Evolutionary conservation across 106 monocot species (phyloP).

Genomic region (Allium fistulosum): DNA sequence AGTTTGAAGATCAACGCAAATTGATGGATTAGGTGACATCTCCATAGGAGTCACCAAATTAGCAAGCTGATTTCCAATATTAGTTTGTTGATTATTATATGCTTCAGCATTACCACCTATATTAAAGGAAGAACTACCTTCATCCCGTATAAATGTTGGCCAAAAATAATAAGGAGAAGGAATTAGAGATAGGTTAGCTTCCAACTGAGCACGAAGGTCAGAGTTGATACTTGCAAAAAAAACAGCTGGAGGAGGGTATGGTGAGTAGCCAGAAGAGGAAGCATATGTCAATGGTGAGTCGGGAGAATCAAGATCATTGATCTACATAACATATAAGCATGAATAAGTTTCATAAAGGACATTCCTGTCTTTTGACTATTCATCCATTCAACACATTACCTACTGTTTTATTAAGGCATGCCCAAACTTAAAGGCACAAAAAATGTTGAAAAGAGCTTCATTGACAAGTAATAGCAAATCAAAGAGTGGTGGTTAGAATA

Average conservation of each 20-base stretch:
- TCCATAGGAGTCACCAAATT: constrained; percentile 37
- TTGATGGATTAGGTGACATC: constrained; percentile 21
- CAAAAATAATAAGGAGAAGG: constrained; percentile 33
- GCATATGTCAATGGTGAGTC: constrained; percentile 73
- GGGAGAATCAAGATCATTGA: constrained; percentile 88
- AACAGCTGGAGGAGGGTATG: constrained; percentile 73
- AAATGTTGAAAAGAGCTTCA: no score
- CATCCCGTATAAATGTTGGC: constrained; percentile 25
- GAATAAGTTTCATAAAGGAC: no score
- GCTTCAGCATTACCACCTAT: constrained; percentile 12
- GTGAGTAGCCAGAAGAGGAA: constrained; percentile 64
- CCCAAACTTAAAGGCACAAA: no score
- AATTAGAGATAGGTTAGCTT: constrained; percentile 30
- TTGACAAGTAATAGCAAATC: background rate
- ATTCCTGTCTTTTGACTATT: no score
- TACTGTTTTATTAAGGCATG: no score
- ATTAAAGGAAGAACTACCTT: constrained; percentile 23
- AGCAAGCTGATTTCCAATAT: constrained; percentile 5
- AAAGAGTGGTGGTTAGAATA: constrained; percentile 1
- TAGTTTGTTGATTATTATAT: constrained; percentile 1
- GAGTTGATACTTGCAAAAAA: constrained; percentile 47
- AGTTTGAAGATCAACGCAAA: constrained; percentile 42
- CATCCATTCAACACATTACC: no score
- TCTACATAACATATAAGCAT: constrained; percentile 29
- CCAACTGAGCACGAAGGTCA: constrained; percentile 17